phyloP scores from a whole-genome alignment of 345 rosid genomes.

The Salix suchowensis region DNA sequence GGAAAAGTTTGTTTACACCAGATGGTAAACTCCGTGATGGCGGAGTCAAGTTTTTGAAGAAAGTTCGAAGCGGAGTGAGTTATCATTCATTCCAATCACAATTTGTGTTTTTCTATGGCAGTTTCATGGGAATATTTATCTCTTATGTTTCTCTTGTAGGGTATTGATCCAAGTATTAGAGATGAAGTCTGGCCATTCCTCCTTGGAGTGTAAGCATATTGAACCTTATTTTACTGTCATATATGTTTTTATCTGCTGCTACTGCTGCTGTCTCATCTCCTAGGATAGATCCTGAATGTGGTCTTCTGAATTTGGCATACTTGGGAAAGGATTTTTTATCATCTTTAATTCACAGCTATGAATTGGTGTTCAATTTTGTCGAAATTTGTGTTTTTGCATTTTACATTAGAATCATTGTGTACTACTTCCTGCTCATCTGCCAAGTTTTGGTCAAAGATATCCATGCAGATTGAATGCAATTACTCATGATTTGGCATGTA shows the following conservation, averaged over 20 bases:
- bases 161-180: constrained; percentile 82
- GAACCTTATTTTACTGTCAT: neutral
- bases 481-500: too few species aligned
- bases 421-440: neutral
- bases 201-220: constrained; percentile 84
- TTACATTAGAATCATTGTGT: neutral
- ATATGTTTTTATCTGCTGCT: neutral
- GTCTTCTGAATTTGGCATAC: neutral
- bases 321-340: neutral
- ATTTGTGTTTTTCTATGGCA: constrained; percentile 4
- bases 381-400: neutral
- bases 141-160: constrained; percentile 42
- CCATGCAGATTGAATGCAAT: too few species aligned
- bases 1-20: constrained; percentile 63
- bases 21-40: constrained; percentile 76
- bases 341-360: neutral
- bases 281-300: neutral
- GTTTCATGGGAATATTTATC: constrained; percentile 11
- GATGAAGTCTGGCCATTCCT: constrained; percentile 96
- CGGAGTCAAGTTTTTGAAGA: constrained; percentile 74
- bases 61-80: constrained; percentile 90
- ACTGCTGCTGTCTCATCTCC: neutral
- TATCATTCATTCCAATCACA: neutral
- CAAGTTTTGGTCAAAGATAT: neutral
- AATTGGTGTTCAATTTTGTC: neutral